Conservation (phyloP, 1,284 basidiomycete species). For the Inonotus hispidus region DNA sequence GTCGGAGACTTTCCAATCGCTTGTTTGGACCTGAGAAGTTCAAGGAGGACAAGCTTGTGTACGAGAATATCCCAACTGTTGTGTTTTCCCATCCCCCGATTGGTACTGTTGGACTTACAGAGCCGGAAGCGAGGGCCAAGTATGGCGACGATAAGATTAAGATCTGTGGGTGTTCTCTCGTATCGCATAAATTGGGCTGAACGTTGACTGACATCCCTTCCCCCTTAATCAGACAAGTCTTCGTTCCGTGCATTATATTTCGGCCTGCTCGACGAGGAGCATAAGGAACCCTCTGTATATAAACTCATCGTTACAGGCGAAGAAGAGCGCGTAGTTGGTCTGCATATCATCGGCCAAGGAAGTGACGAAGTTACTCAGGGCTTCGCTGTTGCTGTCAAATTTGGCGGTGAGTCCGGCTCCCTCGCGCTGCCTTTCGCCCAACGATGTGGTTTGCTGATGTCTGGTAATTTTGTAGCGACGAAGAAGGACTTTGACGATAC, state of each 20-base stretch:
- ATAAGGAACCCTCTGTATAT: constrained; percentile 92
- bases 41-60: constrained; percentile 85
- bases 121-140: constrained; percentile 82
- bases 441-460: too few relatives aligned
- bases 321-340: constrained; percentile 91
- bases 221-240: constrained; percentile 53
- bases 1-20: constrained; percentile 82
- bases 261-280: constrained; percentile 78
- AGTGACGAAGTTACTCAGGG: constrained; percentile 94
- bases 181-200: too few relatives aligned
- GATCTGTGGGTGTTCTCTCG: constrained; percentile 69
- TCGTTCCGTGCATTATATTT: constrained; percentile 85
- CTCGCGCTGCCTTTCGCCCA: too few relatives aligned
- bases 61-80: constrained; percentile 89
- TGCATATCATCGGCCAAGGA: constrained; percentile 89
- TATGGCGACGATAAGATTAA: constrained; percentile 85
- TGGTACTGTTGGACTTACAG: constrained; percentile 88
- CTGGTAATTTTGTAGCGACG: constrained; percentile 42
- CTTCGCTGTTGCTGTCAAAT: constrained; percentile 92
- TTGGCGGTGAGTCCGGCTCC: constrained; percentile 76
- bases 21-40: constrained; percentile 83
- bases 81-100: constrained; percentile 95
- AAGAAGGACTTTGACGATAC: constrained; percentile 85
- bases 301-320: constrained; percentile 85
- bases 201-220: too few relatives aligned